These are phyloP conservation scores for Pseudopithomyces chartarum DNA, from an alignment of 2,329 filamentous ascomycete species.

Conservation along the genomic window DNA sequence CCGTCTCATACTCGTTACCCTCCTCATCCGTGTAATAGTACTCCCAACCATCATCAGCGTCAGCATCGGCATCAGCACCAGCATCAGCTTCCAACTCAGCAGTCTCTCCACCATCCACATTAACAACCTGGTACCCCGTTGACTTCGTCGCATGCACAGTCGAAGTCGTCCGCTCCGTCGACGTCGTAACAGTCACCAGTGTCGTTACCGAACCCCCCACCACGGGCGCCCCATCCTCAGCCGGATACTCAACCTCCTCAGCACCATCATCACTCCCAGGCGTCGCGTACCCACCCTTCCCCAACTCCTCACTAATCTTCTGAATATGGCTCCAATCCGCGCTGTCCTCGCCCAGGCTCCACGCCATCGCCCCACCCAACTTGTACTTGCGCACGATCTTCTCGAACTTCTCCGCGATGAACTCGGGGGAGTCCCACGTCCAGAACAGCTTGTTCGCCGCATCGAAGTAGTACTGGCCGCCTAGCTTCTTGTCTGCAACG, in stretches of 20 bases:
- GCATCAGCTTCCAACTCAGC: background rate
- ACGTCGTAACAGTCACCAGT: background rate
- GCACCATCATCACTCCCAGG: background rate
- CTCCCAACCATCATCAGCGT: conserved; percentile 5
- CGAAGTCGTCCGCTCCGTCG: background rate
- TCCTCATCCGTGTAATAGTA: conserved; percentile 1
- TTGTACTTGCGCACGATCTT: conserved; percentile 60
- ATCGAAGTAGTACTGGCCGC: conserved; percentile 75
- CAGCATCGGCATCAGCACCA: background rate
- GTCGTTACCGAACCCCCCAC: too few relatives aligned
- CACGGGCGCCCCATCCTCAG: background rate
- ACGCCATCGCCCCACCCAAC: conserved; percentile 75
- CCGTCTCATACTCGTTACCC: background rate
- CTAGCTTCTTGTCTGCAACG: conserved; percentile 60
- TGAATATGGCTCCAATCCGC: conserved; percentile 48
- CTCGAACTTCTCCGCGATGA: conserved; percentile 66
- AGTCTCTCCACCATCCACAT: background rate
- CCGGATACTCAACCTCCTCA: background rate
- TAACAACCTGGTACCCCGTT: background rate
- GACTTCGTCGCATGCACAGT: background rate
- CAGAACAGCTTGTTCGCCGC: conserved; percentile 65
- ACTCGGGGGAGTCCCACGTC: conserved; percentile 71
- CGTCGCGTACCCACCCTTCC: conserved; percentile 4
- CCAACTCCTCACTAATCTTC: conserved; percentile 44
- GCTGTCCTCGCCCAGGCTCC: conserved; percentile 73